These are phyloP conservation scores for Xanthoceras sorbifolium DNA, from an alignment of 345 rosid genomes.

Conservation along the genomic window DNA sequence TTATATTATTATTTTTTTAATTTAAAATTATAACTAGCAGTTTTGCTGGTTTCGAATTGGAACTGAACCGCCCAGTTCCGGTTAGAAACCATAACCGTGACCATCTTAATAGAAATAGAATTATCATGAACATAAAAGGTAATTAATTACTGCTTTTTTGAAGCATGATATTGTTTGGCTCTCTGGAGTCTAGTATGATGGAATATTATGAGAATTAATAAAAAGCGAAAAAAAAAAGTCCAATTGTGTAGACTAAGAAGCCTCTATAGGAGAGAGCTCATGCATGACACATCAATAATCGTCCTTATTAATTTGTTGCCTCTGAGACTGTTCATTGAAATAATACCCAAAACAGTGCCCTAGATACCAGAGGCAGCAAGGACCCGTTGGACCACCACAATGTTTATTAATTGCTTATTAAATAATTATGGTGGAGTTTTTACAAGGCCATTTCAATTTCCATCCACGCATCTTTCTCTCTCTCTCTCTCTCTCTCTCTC, in stretches of 20 bases:
- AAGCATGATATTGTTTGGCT: conserved; percentile 7
- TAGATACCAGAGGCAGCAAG: conserved; percentile 1
- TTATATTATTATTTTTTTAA: too few species aligned
- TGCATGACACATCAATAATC: background rate
- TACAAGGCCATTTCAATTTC: background rate
- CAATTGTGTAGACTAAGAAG: too few species aligned
- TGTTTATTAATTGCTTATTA: background rate
- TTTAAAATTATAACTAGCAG: too few species aligned
- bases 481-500: background rate
- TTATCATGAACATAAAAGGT: too few species aligned
- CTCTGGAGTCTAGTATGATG: background rate
- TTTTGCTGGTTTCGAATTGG: too few species aligned
- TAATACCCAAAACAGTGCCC: conserved; percentile 1
- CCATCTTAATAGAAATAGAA: too few species aligned
- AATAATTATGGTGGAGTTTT: background rate
- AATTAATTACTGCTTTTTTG: background rate
- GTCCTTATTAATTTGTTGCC: too few species aligned
- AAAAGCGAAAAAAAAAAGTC: background rate
- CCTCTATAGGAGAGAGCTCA: background rate
- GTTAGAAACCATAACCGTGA: too few species aligned
- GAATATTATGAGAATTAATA: background rate
- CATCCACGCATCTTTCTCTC: background rate
- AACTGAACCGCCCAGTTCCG: too few species aligned
- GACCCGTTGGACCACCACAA: conserved; percentile 15
- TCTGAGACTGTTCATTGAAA: background rate